A percentile compares a stretch with the other conserved stretches of the same genome.
phyloP scores from a whole-genome alignment of 805 yeast genomes.

The Wickerhamomyces ciferrii region DNA sequence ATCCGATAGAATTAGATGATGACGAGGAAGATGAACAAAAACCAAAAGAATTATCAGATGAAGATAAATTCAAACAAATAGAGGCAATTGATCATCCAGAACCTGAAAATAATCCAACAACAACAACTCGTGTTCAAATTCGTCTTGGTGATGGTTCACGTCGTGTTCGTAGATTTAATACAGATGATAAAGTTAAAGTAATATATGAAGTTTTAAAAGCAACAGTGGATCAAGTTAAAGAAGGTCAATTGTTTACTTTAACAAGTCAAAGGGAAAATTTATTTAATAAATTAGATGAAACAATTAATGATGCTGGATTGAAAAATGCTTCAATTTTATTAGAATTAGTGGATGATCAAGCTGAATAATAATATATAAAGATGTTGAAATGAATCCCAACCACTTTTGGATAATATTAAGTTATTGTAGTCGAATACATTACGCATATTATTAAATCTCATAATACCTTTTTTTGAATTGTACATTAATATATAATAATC shows the following conservation, averaged over 20 bases:
- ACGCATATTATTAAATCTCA: no score
- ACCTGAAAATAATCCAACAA: slow-evolving; percentile 37
- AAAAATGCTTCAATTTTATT: slow-evolving; percentile 76
- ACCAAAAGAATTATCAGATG: slow-evolving; percentile 25
- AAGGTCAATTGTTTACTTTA: slow-evolving; percentile 43
- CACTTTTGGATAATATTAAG: no score
- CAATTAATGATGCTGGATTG: slow-evolving; percentile 72
- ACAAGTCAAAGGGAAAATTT: slow-evolving; percentile 57
- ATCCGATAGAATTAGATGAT: slow-evolving; percentile 20
- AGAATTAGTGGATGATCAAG: slow-evolving; percentile 32
- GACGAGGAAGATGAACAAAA: slow-evolving; percentile 10
- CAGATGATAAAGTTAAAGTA: slow-evolving; percentile 49
- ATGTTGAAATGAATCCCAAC: neutral
- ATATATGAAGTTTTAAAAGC: slow-evolving; percentile 67
- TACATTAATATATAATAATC: neutral
- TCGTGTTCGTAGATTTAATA: slow-evolving; percentile 61
- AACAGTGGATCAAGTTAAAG: slow-evolving; percentile 39
- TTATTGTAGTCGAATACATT: no score
- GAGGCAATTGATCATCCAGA: slow-evolving; percentile 51
- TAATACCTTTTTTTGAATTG: no score
- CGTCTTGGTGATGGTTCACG: slow-evolving; percentile 85
- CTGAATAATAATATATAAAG: neutral
- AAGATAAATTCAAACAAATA: slow-evolving; percentile 45
- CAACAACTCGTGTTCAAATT: slow-evolving; percentile 67
- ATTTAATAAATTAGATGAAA: slow-evolving; percentile 41